A percentile compares a stretch with the other conserved stretches of the same genome.
Evolutionary conservation across 768 basidiomycete species (phyloP).

Genomic region (Leccinum ochraceum): DNA sequence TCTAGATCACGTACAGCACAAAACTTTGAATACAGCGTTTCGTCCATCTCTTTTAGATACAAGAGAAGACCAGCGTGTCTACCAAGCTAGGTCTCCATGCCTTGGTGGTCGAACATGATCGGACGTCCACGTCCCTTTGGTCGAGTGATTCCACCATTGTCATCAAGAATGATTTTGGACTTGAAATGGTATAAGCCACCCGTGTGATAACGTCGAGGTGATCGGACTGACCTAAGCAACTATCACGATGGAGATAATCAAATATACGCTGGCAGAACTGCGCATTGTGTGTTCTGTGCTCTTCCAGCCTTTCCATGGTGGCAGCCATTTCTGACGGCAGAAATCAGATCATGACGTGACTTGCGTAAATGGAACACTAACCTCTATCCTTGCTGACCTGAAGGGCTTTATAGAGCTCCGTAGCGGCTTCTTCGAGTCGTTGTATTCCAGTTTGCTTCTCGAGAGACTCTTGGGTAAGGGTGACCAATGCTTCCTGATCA

Average conservation of each 20-base stretch:
- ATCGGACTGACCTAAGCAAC: constrained; percentile 71
- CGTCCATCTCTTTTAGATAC: constrained; percentile 97
- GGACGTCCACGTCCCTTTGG: constrained; percentile 46
- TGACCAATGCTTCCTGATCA: constrained; percentile 68
- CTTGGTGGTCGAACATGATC: constrained; percentile 59
- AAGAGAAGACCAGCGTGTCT: constrained; percentile 88
- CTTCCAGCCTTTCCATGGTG: constrained; percentile 88
- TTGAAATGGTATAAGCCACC: constrained; percentile 30
- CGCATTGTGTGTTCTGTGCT: constrained; percentile 84
- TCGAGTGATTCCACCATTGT: constrained; percentile 56
- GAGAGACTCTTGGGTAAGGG: constrained; percentile 86
- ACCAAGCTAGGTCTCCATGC: constrained; percentile 80
- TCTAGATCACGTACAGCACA: constrained; percentile 69
- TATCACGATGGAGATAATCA: constrained; percentile 93
- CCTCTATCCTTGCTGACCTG: constrained; percentile 89
- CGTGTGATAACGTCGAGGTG: background rate
- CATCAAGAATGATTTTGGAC: constrained; percentile 69
- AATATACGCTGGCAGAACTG: constrained; percentile 93
- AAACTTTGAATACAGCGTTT: constrained; percentile 79
- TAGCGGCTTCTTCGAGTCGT: constrained; percentile 77
- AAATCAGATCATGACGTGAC: constrained; percentile 9
- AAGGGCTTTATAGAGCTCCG: constrained; percentile 92
- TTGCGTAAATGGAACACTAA: constrained; percentile 26
- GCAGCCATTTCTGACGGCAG: constrained; percentile 83
- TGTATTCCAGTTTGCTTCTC: constrained; percentile 77